Base-by-base conservation (phyloP, 805 yeast species). In the Cyberlindnera nakhonratchasimensis region DNA sequence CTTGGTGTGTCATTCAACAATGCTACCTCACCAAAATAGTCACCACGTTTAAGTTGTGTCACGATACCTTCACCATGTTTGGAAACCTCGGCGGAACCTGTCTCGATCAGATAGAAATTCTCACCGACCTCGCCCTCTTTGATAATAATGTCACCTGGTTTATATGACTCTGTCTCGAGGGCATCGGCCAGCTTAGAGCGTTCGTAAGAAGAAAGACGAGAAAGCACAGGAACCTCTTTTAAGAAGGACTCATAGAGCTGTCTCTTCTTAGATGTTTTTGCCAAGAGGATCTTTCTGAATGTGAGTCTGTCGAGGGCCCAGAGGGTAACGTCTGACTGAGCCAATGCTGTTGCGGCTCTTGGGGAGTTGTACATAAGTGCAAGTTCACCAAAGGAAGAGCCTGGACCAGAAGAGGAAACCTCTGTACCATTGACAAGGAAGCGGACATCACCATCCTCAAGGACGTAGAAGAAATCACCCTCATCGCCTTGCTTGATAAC, bases 341-440 rank as follows among this genome's bases (percentile, higher is more conserved):
- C 90, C 21, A 74, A 56, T 1, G 86, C 97, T 1, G 98, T 88
- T 9, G 98, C 98, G 7, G 98, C 98, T 66, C 99, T 81, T 48
- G 97, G 97, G 16, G 96, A 81, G 64, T 93, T 91, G 70, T 93
- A 91, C 96, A 93, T 89, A 55, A 93, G 74, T 3, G 99, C 99
- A 58, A 93, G 75, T 65, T 93, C 99, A 60, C 99, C 99, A 65
- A 93, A 93, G 34, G 91, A 82, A 5, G 95, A 79, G 6, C 98
- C 97, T 29, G 87, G 80, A 9, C 86, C 83, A n/a, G 86, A 75
- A 1, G 84, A 70, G 59, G 77, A 82, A 29, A 89, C 91, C 56
- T 79, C 75, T 33, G 74, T 61, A 18, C 62, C 66, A 61, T 87
- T 78, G 24, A 85, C 90, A 53, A 72, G 75, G 57, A 80, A 90